phyloP scores from a whole-genome alignment of 139 green algal species.

The Desmodesmus armatus region DNA sequence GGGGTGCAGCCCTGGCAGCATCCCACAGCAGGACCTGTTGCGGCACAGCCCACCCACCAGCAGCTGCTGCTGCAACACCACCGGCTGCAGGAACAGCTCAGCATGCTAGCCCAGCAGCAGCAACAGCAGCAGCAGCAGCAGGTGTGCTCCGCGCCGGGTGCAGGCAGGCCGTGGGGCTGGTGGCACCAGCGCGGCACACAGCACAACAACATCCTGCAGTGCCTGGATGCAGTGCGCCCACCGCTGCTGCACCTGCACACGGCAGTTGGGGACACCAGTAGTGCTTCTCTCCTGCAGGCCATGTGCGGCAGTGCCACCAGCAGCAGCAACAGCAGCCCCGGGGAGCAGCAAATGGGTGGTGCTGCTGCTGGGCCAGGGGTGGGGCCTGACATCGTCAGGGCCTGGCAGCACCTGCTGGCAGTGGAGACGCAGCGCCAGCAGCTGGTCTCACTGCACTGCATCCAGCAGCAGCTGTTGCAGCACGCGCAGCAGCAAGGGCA shows the following conservation, averaged over 20 bases:
- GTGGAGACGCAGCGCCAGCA: background rate
- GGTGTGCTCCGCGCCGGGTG: background rate
- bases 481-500: background rate
- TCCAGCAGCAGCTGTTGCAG: background rate
- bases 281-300: background rate
- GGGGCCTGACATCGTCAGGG: too few relatives aligned
- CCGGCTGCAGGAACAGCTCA: background rate
- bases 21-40: too few relatives aligned
- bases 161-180: background rate
- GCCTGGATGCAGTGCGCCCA: background rate
- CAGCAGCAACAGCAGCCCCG: background rate
- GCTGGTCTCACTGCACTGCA: background rate
- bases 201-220: too few relatives aligned
- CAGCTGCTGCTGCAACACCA: background rate
- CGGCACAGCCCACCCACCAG: too few relatives aligned
- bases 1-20: too few relatives aligned
- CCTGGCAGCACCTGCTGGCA: background rate
- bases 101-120: constrained; percentile 1
- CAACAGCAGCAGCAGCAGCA: constrained; percentile 1
- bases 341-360: background rate
- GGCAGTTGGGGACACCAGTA: background rate
- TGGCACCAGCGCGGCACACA: background rate
- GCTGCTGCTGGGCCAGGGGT: background rate
- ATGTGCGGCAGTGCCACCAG: background rate
- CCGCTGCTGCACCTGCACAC: background rate